Evolutionary conservation across 2,329 filamentous ascomycete species (phyloP), one percentile per base, ranked within the genome.

Genomic region (Pseudophaeomoniella oleicola): DNA sequence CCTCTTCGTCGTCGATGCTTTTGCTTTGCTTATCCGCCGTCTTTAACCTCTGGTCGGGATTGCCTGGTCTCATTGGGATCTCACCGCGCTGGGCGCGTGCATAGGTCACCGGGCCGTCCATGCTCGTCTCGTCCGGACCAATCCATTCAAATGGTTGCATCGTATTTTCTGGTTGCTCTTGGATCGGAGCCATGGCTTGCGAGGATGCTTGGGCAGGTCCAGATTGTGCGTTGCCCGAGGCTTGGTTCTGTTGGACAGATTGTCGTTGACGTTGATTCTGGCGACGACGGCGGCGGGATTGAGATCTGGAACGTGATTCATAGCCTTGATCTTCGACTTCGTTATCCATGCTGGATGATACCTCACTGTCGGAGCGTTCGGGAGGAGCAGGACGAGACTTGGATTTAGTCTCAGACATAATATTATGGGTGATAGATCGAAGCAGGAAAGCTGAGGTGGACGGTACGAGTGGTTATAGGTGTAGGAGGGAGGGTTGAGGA

Each of bases 91-190:
- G 59, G 27, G 67, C 67, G 30, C 67, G 55, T 11, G 69, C 66
- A 37, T 66, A 56, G 13, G 69, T 71, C 19, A 72, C 69, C 4
- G 69, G 68, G 1, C 68, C 69, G 42, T 68, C 62, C 69, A 72
- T 72, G 36, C 60, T 66, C 32, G 69, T 69, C 47, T 59, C 63
- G 43, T 71, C 67, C 9, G 67, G 66, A 5, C 68, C 68, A 43
- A 72, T 71, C 32, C 63, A 64, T 49, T 72, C 67, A 42, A 72
- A 71, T 18, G 64, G 62, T 39, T 63, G 29, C 36, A 35, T 34
- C 13, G 36, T 35, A 35, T 37, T 37, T 13, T 31, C n/a, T 27
- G 22, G 22, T 30, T 19, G 19, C 32, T 11, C 16, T 35, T 35
- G 36, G 19, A 16, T 10, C 6, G 19, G 16, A 4, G 36, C 22